phyloP scores from a whole-genome alignment of 306 rosid genomes.

The Prinsepia uniflora region DNA sequence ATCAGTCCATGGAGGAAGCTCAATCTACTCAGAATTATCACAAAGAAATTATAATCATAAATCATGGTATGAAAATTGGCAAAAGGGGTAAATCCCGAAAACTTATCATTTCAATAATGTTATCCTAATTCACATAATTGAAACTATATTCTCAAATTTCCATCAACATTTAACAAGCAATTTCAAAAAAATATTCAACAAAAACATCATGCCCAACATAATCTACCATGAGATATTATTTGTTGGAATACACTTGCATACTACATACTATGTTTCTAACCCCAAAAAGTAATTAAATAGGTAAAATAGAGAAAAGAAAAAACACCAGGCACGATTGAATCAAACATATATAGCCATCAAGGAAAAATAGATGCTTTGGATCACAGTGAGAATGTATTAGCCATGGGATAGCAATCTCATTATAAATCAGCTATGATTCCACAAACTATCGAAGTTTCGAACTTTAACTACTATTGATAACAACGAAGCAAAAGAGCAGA shows the following conservation, averaged over 20 bases:
- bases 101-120: neutral
- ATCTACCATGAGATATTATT: neutral
- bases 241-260: neutral
- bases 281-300: neutral
- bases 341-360: neutral
- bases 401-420: neutral
- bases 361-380: neutral
- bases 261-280: neutral
- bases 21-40: constrained; percentile 25
- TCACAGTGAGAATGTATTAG: neutral
- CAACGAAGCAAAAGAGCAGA: neutral
- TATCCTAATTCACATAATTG: neutral
- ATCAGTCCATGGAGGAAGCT: constrained; percentile 55
- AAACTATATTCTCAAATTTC: neutral
- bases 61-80: neutral
- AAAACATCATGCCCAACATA: neutral
- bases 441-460: neutral
- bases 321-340: neutral
- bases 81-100: no score
- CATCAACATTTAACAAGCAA: neutral
- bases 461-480: neutral
- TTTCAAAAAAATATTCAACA: neutral
- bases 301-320: neutral
- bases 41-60: neutral
- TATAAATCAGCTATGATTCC: neutral